These are phyloP conservation scores for Bruguiera sexangula DNA, from an alignment of 345 rosid species.

Conservation along the genomic window DNA sequence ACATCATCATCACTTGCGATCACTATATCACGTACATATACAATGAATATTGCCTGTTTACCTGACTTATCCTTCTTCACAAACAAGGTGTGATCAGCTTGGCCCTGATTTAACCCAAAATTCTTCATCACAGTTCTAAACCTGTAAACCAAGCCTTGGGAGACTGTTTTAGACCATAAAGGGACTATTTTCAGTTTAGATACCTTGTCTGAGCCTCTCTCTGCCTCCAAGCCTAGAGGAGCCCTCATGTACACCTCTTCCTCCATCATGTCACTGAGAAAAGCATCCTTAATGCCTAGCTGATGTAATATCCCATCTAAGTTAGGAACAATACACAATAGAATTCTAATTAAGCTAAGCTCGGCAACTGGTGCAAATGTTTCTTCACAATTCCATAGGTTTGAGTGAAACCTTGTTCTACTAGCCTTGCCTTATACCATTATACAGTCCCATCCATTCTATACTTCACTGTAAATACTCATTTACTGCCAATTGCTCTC, in stretches of 20 bases:
- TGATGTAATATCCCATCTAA: not conserved
- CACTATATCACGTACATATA: slow-evolving; percentile 3
- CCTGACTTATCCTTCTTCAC: not conserved
- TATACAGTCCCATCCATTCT: not conserved
- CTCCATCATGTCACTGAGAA: not conserved
- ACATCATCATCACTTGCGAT: not conserved
- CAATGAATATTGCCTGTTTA: not conserved
- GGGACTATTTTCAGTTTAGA: not conserved
- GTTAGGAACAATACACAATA: not conserved
- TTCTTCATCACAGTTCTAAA: not conserved
- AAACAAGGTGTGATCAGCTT: not conserved
- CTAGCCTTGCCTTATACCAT: not conserved
- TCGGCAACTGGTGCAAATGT: not conserved
- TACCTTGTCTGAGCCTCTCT: not conserved
- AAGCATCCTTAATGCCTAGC: not conserved
- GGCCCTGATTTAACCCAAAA: not conserved
- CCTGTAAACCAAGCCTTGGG: not conserved
- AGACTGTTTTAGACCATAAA: not conserved
- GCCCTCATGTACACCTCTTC: not conserved
- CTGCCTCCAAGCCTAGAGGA: not conserved
- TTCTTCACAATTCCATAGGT: not conserved
- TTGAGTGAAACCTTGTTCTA: not conserved
- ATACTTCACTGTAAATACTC: not conserved
- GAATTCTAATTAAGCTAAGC: not conserved
- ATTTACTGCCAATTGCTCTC: not conserved